Evolutionary conservation across 2,329 filamentous ascomycete species (phyloP).

Genomic region (Uncinocarpus reesii): DNA sequence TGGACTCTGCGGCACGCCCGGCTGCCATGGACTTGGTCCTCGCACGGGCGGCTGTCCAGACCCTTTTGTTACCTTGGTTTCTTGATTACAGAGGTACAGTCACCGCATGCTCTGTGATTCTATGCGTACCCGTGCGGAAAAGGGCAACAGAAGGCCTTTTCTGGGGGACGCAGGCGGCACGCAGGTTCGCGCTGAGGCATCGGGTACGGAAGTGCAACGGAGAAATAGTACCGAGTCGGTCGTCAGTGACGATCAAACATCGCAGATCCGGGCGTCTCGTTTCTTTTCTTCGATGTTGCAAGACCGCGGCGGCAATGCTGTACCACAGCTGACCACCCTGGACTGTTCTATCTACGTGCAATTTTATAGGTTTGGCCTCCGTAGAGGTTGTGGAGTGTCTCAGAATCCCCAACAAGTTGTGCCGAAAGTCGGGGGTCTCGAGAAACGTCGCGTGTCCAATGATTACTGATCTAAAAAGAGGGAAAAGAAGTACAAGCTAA

Average conservation of each 20-base stretch:
- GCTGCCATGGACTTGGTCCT: no score
- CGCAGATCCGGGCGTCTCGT: no score
- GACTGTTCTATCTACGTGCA: background rate
- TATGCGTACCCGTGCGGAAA: no score
- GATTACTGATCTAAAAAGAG: background rate
- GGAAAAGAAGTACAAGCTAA: background rate
- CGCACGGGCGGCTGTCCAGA: background rate
- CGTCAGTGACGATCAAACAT: background rate
- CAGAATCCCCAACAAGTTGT: background rate
- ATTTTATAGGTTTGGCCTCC: no score
- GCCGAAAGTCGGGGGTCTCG: background rate
- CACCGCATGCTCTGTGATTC: no score
- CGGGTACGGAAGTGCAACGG: background rate
- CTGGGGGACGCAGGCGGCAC: no score
- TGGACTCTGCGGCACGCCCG: no score
- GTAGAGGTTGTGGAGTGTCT: constrained; percentile 2
- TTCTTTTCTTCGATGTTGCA: no score
- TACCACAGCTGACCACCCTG: constrained; percentile 5
- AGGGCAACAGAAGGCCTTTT: no score
- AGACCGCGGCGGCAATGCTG: constrained; percentile 7
- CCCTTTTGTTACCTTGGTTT: no score
- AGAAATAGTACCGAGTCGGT: background rate
- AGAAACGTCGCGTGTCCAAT: constrained; percentile 2
- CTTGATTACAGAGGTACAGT: no score
- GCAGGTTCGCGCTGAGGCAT: no score